Evolutionary conservation across 75 land plant genomes (phyloP).

Genomic region (Selaginella tamariscina): DNA sequence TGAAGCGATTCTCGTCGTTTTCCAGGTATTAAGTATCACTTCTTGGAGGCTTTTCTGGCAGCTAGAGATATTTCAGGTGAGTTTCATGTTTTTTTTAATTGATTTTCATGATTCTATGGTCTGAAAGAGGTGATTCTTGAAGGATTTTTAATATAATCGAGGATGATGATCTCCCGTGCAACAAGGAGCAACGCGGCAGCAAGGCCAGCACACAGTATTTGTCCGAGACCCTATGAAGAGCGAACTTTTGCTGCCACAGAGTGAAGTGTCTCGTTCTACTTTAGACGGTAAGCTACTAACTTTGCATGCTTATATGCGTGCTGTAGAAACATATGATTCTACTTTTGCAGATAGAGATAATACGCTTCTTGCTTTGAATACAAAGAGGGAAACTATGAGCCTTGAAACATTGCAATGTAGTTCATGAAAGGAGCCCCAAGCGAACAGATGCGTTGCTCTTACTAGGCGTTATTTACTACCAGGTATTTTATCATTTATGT

Average conservation of each 20-base stretch:
- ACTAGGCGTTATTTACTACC: constrained; percentile 86
- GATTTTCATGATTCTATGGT: constrained; percentile 11
- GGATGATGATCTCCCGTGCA: constrained; percentile 25
- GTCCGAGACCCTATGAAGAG: constrained; percentile 15
- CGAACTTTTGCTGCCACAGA: neutral
- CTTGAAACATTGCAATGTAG: constrained; percentile 50
- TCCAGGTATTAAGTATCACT: too few species aligned
- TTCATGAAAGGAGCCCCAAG: constrained; percentile 59
- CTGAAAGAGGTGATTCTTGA: too few species aligned
- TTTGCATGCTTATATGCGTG: neutral
- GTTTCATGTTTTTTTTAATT: neutral
- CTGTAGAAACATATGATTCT: neutral
- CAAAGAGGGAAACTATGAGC: constrained; percentile 70
- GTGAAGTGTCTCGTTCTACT: neutral
- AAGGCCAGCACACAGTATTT: constrained; percentile 17
- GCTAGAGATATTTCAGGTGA: too few species aligned
- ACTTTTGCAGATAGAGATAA: constrained; percentile 46
- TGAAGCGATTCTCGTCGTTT: too few species aligned
- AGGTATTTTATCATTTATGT: constrained; percentile 55
- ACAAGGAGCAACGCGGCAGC: constrained; percentile 7
- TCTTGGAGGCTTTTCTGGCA: too few species aligned
- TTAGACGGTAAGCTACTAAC: too few species aligned
- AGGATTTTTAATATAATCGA: too few species aligned
- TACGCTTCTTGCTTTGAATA: constrained; percentile 45
- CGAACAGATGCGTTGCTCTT: constrained; percentile 86